Evolutionary conservation across 1,139 yeast genomes (phyloP), one percentile per base, ranked within the genome.

Genomic region (Magnusiomyces paraingens): DNA sequence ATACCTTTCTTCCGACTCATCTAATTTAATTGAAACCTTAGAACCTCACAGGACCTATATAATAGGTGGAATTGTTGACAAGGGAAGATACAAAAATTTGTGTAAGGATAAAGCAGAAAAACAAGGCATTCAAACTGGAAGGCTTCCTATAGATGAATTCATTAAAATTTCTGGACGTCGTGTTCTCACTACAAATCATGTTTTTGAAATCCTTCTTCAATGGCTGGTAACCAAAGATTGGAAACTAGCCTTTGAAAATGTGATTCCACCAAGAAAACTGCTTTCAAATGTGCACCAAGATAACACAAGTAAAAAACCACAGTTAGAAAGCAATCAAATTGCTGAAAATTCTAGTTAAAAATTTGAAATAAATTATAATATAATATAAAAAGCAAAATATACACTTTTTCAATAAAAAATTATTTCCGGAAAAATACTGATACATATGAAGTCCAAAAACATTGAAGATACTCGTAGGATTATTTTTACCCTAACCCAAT

Each of bases 11-110:
- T 95, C 98, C 0, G 99, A 93, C 63, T 84, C 96, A 0, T 86
- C 84, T 17, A 86, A 86, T 29, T 78, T 79, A 20, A 70, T 86
- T 39, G 80, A 78, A 18, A 74, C 71, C 11, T 72, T 93, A 51
- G 83, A 84, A 57, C 80, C 83, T 3, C 84, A 83, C 3, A 77
- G 78, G 67, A 86, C 94, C 0, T 93, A 93, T 63, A 80, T 91
- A 49, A 83, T 93, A 52, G 99, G 99, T 10, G 99, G 99, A 0
- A 91, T 93, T 53, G 98, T 93, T 8, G 99, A 93, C 69, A 93
- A 91, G 69, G 95, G 95, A 59, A 79, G 98, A 61, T 86, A 93
- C 73, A 91, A 91, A 70, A 76, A 77, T 58, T 71, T 93, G 51
- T 93, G 99, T 69, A 77, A 81, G 55, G 78, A 86, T 60, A 93